phyloP scores from a whole-genome alignment of 805 yeast species.

The Lachancea nothofagi region DNA sequence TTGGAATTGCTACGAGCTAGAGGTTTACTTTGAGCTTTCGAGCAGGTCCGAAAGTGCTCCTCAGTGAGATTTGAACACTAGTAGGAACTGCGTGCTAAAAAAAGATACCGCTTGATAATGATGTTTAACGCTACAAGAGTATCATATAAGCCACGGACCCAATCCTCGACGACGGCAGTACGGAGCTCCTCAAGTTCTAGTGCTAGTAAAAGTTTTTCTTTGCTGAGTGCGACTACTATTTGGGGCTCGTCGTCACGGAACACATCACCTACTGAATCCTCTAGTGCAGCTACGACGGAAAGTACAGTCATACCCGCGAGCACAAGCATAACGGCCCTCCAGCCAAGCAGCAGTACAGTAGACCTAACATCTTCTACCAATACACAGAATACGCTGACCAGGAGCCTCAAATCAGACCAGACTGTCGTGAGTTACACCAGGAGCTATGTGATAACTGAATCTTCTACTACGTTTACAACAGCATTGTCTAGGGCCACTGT shows the following conservation, averaged over 20 bases:
- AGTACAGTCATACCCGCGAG: neutral
- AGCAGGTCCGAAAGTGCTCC: neutral
- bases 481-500: slow-evolving; percentile 17
- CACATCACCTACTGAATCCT: neutral
- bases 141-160: neutral
- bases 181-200: neutral
- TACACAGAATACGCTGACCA: neutral
- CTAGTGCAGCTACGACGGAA: neutral
- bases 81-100: neutral
- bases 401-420: slow-evolving; percentile 7
- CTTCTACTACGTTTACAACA: slow-evolving; percentile 18
- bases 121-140: slow-evolving; percentile 8
- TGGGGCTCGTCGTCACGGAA: neutral
- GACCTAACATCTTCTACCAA: neutral
- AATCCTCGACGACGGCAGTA: neutral
- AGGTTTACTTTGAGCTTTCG: neutral
- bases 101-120: slow-evolving; percentile 1
- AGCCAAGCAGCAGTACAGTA: neutral
- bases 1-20: neutral
- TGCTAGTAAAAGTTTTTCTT: neutral
- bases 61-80: neutral
- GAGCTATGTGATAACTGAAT: slow-evolving; percentile 18
- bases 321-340: neutral
- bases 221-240: too few relatives aligned
- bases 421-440: slow-evolving; percentile 16